Evolutionary conservation across 345 rosid species (phyloP), one percentile per base, ranked within the genome.

Genomic region (Bruguiera sexangula): DNA sequence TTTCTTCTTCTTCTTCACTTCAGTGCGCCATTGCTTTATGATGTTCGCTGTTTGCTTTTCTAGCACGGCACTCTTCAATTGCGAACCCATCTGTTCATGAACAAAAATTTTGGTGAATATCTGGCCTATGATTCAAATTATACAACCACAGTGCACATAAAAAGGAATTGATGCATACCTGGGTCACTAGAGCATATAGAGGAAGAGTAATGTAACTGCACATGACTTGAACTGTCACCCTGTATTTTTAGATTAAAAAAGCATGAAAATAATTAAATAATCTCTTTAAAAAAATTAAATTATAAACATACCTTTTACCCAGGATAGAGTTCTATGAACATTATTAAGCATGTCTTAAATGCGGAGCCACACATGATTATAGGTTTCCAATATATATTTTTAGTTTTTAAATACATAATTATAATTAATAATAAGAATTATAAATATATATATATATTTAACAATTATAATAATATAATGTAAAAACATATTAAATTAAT

Each of bases 151-250:
- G 13, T 8, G 56, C 9, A 58, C 21, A n/a, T 22, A 19, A 5
- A 3, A 34, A 2, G 13, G 34, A 22, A 22, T 13, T 46, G 27
- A 24, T 7, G n/a, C 21, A 56, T 34, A 78, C 79, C 75, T 74
- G 82, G 26, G 78, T 74, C 21, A 73, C 75, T 0, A 78, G 65
- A 16, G 84, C 85, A 64, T 84, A 76, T 4, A 78, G 69, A 60
- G 84, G 85, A 61, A 82, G 88, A 65, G 85, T 82, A 4, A 68
- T 77, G 52, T 84, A 79, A 77, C 81, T 79, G 82, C 87, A 81
- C 22, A 79, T 36, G 43, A 77, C 69, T 67, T 84, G 85, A 65
- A 79, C 73, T 24, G 68, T 53, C 43, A 84, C 76, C 66, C 84
- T 84, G 69, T 3, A 62, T 1, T 4, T 46, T 11, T 9, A 19